phyloP scores from a whole-genome alignment of 352 stramenopile genomes.

The Pythium angustatum region DNA sequence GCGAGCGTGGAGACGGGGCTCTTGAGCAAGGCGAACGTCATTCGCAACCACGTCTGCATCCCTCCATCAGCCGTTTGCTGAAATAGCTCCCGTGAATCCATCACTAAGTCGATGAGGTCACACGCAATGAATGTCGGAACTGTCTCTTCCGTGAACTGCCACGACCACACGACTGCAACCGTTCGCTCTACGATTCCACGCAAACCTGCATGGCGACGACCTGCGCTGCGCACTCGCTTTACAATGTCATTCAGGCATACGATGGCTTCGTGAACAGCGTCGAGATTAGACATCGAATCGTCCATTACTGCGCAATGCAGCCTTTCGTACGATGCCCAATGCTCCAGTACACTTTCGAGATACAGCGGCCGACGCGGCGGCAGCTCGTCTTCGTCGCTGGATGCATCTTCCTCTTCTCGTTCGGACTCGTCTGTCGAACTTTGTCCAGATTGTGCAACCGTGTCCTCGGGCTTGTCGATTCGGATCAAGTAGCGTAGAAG shows the following conservation, averaged over 20 bases:
- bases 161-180: neutral
- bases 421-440: neutral
- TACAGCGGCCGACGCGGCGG: too few relatives aligned
- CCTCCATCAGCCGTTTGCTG: too few relatives aligned
- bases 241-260: slow-evolving; percentile 8
- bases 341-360: neutral
- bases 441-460: neutral
- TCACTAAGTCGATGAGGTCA: slow-evolving; percentile 38
- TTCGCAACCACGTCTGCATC: neutral
- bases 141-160: slow-evolving; percentile 19
- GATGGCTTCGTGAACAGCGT: slow-evolving; percentile 8
- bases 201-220: slow-evolving; percentile 5
- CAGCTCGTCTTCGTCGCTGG: neutral
- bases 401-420: neutral
- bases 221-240: neutral
- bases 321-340: neutral
- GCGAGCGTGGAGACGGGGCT: neutral
- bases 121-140: slow-evolving; percentile 52
- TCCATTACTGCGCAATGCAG: neutral
- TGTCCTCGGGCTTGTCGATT: neutral
- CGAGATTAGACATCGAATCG: neutral
- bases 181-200: neutral
- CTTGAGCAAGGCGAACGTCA: neutral
- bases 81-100: slow-evolving; percentile 33
- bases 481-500: slow-evolving; percentile 48